Percentiles rank a stretch among this genome's conserved stretches.
phyloP scores from a whole-genome alignment of 805 yeast genomes.

The Yamadazyma nakazawae region DNA sequence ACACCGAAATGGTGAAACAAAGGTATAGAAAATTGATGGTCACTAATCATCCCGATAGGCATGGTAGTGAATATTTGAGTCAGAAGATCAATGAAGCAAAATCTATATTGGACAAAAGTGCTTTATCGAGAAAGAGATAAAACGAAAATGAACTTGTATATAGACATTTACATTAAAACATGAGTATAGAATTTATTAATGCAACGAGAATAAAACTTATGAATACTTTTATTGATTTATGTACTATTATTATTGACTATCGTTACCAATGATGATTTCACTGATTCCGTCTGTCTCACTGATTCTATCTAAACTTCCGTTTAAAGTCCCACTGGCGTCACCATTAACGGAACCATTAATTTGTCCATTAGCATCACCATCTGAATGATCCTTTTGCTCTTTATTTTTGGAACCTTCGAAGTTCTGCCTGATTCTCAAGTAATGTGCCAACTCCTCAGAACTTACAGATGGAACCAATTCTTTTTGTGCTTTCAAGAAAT shows the following conservation, averaged over 20 bases:
- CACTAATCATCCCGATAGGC: conserved; percentile 41
- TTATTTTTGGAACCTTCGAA: conserved; percentile 68
- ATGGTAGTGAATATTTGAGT: conserved; percentile 38
- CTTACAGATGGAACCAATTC: conserved; percentile 84
- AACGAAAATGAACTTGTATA: neutral
- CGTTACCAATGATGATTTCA: conserved; percentile 1
- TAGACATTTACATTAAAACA: neutral
- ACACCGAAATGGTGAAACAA: conserved; percentile 28
- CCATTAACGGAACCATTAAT: neutral
- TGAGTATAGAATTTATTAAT: too few relatives aligned
- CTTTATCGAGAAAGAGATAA: conserved; percentile 15
- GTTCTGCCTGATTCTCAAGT: conserved; percentile 69
- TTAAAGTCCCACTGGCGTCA: neutral
- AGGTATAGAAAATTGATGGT: conserved; percentile 39
- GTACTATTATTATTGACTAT: neutral
- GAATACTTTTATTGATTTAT: too few relatives aligned
- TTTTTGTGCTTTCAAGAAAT: conserved; percentile 71
- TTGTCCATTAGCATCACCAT: neutral
- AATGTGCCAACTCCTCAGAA: conserved; percentile 80
- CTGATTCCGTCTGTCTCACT: neutral
- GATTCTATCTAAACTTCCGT: neutral
- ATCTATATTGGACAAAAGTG: conserved; percentile 38
- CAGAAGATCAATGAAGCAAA: conserved; percentile 45
- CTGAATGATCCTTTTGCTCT: conserved; percentile 15
- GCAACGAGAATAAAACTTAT: neutral